phyloP scores from a whole-genome alignment of 1,284 basidiomycete species.

The Inonotus obliquus region DNA sequence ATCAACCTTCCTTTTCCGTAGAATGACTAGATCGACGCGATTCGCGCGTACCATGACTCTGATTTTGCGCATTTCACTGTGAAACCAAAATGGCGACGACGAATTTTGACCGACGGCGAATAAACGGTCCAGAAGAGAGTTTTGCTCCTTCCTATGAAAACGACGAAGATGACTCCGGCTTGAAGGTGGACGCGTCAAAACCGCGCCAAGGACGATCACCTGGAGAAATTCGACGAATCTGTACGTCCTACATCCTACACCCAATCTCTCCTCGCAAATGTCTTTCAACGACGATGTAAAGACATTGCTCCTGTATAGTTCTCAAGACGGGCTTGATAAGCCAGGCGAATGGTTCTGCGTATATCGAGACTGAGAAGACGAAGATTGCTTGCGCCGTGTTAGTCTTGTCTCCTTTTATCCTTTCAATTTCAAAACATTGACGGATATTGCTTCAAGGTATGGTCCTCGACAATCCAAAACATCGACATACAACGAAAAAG shows the following conservation, averaged over 20 bases:
- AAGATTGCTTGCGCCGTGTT: constrained; percentile 96
- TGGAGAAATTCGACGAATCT: constrained; percentile 76
- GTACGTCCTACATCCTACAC: constrained; percentile 42
- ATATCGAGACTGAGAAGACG: constrained; percentile 84
- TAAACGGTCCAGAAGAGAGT: constrained; percentile 86
- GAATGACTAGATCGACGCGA: background rate
- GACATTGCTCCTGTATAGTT: constrained; percentile 43
- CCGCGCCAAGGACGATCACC: constrained; percentile 47
- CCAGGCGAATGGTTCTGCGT: constrained; percentile 93
- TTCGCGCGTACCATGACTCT: background rate
- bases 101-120: constrained; percentile 78
- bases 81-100: constrained; percentile 38
- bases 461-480: constrained; percentile 88
- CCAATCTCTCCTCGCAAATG: background rate
- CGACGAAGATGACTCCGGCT: constrained; percentile 27
- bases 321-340: constrained; percentile 85
- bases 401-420: constrained; percentile 26
- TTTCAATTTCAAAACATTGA: constrained; percentile 3
- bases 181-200: constrained; percentile 29
- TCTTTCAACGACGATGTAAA: background rate
- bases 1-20: background rate
- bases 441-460: constrained; percentile 54
- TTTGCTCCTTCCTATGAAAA: constrained; percentile 57
- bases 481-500: constrained; percentile 77
- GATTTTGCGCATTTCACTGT: background rate